These are phyloP conservation scores for Chrysosphaeria jannelii DNA, from an alignment of 2,329 filamentous ascomycete genomes.

Conservation along the genomic window DNA sequence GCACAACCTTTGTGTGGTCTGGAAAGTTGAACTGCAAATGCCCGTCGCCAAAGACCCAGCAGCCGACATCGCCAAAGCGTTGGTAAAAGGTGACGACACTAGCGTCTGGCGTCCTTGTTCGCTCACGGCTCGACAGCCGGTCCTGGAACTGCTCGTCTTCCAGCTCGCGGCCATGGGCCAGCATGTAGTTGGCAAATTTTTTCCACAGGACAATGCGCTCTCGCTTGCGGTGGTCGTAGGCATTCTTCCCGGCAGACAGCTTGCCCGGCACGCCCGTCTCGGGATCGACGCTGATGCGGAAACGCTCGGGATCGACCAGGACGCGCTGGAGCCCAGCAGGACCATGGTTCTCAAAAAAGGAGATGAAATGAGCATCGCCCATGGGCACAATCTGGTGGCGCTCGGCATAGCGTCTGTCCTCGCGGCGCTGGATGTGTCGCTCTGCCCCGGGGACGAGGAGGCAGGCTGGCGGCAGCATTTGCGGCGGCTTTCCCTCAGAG, in stretches of 20 bases:
- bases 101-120: too few species aligned
- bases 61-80: slow-evolving; percentile 49
- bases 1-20: slow-evolving; percentile 60
- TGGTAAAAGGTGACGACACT: slow-evolving; percentile 50
- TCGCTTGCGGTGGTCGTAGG: slow-evolving; percentile 33
- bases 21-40: slow-evolving; percentile 66
- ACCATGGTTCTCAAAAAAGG: slow-evolving; percentile 45
- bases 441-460: slow-evolving; percentile 43
- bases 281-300: slow-evolving; percentile 21
- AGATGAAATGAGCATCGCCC: slow-evolving; percentile 14
- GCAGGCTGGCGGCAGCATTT: slow-evolving; percentile 35
- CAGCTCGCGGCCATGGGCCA: slow-evolving; percentile 43
- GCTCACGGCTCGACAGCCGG: too few species aligned
- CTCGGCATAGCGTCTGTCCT: slow-evolving; percentile 23
- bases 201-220: slow-evolving; percentile 39
- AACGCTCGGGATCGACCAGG: slow-evolving; percentile 32
- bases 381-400: slow-evolving; percentile 33
- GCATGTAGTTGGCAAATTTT: slow-evolving; percentile 49
- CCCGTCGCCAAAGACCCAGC: slow-evolving; percentile 57
- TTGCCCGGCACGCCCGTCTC: slow-evolving; percentile 26
- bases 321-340: slow-evolving; percentile 30
- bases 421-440: slow-evolving; percentile 31
- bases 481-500: neutral
- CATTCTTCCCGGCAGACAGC: slow-evolving; percentile 29
- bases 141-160: slow-evolving; percentile 13